Evolutionary conservation across 805 yeast species (phyloP).

Genomic region (Millerozyma miso): DNA sequence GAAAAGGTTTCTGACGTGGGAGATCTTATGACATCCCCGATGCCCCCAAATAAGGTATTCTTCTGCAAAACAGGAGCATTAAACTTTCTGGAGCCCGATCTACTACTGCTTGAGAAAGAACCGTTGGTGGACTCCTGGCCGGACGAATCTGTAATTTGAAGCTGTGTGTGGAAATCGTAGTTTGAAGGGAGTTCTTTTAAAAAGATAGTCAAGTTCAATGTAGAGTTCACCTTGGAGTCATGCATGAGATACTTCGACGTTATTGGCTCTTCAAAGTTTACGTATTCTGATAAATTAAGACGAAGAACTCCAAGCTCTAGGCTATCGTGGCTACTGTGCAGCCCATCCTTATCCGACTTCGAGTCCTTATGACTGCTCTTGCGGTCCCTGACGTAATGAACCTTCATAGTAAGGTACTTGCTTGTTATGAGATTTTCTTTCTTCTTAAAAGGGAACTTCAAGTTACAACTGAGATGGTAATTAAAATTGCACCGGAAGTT

Average conservation of each 20-base stretch:
- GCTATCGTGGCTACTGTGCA: constrained; percentile 11
- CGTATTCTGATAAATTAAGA: constrained; percentile 70
- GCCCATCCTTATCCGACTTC: constrained; percentile 5
- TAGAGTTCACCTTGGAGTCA: constrained; percentile 78
- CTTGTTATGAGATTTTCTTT: constrained; percentile 36
- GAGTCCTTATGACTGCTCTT: constrained; percentile 8
- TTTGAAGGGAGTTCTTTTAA: constrained; percentile 41
- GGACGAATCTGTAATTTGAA: constrained; percentile 27
- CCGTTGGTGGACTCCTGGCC: not conserved
- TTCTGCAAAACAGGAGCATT: constrained; percentile 39
- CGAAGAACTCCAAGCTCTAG: constrained; percentile 61
- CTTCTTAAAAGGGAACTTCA: constrained; percentile 38
- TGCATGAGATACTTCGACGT: constrained; percentile 66
- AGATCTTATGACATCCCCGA: constrained; percentile 34
- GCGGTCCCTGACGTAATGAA: constrained; percentile 31
- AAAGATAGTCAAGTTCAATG: constrained; percentile 57
- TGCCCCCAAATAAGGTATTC: constrained; percentile 46
- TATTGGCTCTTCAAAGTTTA: constrained; percentile 47
- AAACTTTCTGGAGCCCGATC: constrained; percentile 35
- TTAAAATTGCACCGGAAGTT: constrained; percentile 38
- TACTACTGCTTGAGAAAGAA: not conserved
- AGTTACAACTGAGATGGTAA: constrained; percentile 28
- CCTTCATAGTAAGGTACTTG: constrained; percentile 38
- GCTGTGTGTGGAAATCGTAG: constrained; percentile 39
- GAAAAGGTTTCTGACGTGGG: constrained; percentile 2